These are phyloP conservation scores for Xanthoconium purpureum DNA, from an alignment of 768 basidiomycete species.

Conservation along the genomic window DNA sequence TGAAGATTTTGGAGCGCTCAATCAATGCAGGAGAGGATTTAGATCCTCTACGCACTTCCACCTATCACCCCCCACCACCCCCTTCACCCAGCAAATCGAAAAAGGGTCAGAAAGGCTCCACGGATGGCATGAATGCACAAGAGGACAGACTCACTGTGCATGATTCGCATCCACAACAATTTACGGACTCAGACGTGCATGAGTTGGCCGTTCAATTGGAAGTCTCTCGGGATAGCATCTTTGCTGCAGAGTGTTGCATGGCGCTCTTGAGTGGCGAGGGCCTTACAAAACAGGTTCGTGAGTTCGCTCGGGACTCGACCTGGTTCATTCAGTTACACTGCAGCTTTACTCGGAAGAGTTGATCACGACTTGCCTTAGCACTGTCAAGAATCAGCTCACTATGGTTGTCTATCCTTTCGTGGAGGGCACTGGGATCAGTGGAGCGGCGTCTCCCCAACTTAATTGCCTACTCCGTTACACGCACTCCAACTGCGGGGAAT, in stretches of 20 bases:
- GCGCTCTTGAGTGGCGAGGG: slow-evolving; percentile 75
- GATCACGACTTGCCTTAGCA: slow-evolving; percentile 71
- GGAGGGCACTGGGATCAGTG: slow-evolving; percentile 53
- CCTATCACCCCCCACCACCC: slow-evolving; percentile 15
- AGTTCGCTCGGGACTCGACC: background rate
- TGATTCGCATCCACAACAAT: slow-evolving; percentile 17
- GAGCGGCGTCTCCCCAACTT: slow-evolving; percentile 47
- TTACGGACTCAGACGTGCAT: slow-evolving; percentile 50
- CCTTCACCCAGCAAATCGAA: slow-evolving; percentile 44
- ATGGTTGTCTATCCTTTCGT: slow-evolving; percentile 84
- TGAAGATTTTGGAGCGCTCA: slow-evolving; percentile 78
- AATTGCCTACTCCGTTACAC: slow-evolving; percentile 48
- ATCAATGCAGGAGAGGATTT: slow-evolving; percentile 73
- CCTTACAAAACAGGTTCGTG: slow-evolving; percentile 78
- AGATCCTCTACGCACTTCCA: slow-evolving; percentile 57
- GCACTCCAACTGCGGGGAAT: slow-evolving; percentile 31
- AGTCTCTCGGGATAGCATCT: slow-evolving; percentile 64
- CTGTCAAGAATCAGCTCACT: slow-evolving; percentile 77
- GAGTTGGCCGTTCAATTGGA: slow-evolving; percentile 53
- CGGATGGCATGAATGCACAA: slow-evolving; percentile 3
- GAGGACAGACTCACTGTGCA: slow-evolving; percentile 1
- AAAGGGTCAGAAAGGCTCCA: slow-evolving; percentile 41
- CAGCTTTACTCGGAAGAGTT: slow-evolving; percentile 94
- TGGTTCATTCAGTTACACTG: background rate
- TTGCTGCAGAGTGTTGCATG: slow-evolving; percentile 83